Conservation (phyloP, 2,329 filamentous ascomycete species). For the Alternaria arborescens region DNA sequence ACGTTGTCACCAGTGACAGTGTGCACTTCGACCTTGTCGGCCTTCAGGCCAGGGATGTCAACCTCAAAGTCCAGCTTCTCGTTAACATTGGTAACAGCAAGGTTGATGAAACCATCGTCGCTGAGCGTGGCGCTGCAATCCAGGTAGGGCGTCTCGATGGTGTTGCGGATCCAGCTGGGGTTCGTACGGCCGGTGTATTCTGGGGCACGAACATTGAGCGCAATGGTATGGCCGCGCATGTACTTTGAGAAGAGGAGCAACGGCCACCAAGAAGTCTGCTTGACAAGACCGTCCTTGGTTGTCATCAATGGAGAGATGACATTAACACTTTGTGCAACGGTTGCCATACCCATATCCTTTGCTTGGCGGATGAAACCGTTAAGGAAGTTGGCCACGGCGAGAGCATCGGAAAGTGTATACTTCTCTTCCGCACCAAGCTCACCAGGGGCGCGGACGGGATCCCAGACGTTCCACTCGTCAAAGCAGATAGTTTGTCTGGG, state of each 20-base stretch:
- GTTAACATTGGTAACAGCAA: conserved; percentile 77
- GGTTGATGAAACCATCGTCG: conserved; percentile 67
- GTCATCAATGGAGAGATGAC: conserved; percentile 83
- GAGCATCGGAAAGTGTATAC: conserved; percentile 75
- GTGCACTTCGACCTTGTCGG: conserved; percentile 64
- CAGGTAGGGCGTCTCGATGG: conserved; percentile 74
- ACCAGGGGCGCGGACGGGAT: conserved; percentile 74
- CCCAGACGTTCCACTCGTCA: conserved; percentile 88
- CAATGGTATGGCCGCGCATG: conserved; percentile 77
- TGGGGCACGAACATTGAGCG: conserved; percentile 68
- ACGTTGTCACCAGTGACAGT: conserved; percentile 68
- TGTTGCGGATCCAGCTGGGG: conserved; percentile 70
- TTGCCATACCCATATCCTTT: conserved; percentile 77
- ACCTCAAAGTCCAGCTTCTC: conserved; percentile 68
- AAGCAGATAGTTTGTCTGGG: conserved; percentile 77
- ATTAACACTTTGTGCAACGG: conserved; percentile 80
- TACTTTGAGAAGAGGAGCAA: conserved; percentile 72
- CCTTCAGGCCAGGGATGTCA: conserved; percentile 64
- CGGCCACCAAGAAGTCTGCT: conserved; percentile 80
- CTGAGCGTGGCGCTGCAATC: conserved; percentile 71
- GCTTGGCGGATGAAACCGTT: conserved; percentile 80
- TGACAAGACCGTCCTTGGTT: conserved; percentile 67
- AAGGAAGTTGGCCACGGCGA: conserved; percentile 78
- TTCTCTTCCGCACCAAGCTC: conserved; percentile 75
- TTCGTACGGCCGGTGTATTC: conserved; percentile 73